Evolutionary conservation across 2,329 filamentous ascomycete genomes (phyloP).

Genomic region (Truncatella angustata): DNA sequence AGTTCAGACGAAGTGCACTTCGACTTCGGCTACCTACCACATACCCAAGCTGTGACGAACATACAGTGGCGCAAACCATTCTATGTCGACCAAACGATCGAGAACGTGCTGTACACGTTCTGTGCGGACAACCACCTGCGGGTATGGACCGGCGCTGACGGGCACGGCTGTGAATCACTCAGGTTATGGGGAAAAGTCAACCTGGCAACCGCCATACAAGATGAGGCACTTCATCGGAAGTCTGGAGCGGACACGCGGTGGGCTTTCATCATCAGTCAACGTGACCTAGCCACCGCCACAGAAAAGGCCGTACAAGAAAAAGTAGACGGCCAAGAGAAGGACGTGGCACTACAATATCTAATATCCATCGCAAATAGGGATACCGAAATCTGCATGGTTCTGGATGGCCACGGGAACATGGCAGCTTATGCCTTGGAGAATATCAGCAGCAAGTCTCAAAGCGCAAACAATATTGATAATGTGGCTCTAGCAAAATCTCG

Average conservation of each 20-base stretch:
- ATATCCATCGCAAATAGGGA: constrained; percentile 81
- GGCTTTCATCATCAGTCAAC: constrained; percentile 79
- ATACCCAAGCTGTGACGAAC: constrained; percentile 76
- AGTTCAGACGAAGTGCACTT: constrained; percentile 81
- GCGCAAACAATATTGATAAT: constrained; percentile 73
- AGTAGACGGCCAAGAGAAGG: constrained; percentile 55
- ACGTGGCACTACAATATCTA: constrained; percentile 77
- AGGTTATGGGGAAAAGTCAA: constrained; percentile 81
- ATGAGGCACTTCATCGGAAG: constrained; percentile 20
- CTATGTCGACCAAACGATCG: constrained; percentile 72
- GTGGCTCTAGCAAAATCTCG: constrained; percentile 71
- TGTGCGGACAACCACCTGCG: constrained; percentile 78
- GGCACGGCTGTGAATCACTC: constrained; percentile 68
- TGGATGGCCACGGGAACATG: constrained; percentile 83
- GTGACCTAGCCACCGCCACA: constrained; percentile 74
- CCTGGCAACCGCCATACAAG: constrained; percentile 66
- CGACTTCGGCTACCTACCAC: constrained; percentile 86
- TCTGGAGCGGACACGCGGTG: constrained; percentile 49
- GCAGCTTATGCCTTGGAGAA: constrained; percentile 92
- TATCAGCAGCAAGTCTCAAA: constrained; percentile 67
- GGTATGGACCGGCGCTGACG: constrained; percentile 79
- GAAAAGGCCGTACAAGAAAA: constrained; percentile 68
- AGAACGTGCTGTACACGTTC: constrained; percentile 88
- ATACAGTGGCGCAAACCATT: constrained; percentile 82
- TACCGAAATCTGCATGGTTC: constrained; percentile 82